Conservation (phyloP, 805 yeast species). For the Kurtzmaniella fragi region DNA sequence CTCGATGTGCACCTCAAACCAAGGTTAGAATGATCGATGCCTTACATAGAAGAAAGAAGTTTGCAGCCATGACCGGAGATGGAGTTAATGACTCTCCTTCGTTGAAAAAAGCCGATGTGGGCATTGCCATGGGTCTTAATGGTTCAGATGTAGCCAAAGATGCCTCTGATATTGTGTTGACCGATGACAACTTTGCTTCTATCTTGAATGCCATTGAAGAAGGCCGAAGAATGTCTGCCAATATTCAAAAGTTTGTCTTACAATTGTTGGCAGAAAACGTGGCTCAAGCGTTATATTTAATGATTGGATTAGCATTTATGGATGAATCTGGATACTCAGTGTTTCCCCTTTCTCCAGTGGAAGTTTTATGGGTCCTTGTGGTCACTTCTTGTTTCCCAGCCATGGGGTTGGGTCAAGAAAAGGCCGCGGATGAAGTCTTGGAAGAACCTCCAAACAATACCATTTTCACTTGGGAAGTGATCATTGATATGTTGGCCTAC, state of each 20-base stretch:
- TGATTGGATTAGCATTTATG: slow-evolving; percentile 67
- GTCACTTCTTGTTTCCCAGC: slow-evolving; percentile 34
- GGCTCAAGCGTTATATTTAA: slow-evolving; percentile 59
- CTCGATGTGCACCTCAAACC: slow-evolving; percentile 79
- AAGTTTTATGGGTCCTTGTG: slow-evolving; percentile 30
- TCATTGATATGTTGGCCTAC: slow-evolving; percentile 64
- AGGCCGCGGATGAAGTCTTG: slow-evolving; percentile 60
- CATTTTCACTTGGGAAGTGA: slow-evolving; percentile 62
- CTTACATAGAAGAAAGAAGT: slow-evolving; percentile 39
- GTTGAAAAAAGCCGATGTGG: slow-evolving; percentile 86
- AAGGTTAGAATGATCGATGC: slow-evolving; percentile 81
- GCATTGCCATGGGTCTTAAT: slow-evolving; percentile 85
- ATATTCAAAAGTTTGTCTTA: slow-evolving; percentile 29
- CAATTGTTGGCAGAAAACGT: slow-evolving; percentile 32
- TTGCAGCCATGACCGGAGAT: slow-evolving; percentile 89
- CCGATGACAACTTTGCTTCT: slow-evolving; percentile 92
- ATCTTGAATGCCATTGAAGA: slow-evolving; percentile 69
- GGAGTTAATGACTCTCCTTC: slow-evolving; percentile 98
- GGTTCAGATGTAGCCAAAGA: slow-evolving; percentile 98
- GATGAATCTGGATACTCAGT: slow-evolving; percentile 64
- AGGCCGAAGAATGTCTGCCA: slow-evolving; percentile 28
- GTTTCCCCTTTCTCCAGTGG: slow-evolving; percentile 60
- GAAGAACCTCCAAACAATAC: slow-evolving; percentile 58
- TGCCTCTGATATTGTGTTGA: slow-evolving; percentile 93
- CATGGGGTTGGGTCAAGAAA: slow-evolving; percentile 45